Percentiles rank a stretch among this genome's conserved stretches.
phyloP scores from a whole-genome alignment of 257 asterid species.

The Solanum habrochaites region DNA sequence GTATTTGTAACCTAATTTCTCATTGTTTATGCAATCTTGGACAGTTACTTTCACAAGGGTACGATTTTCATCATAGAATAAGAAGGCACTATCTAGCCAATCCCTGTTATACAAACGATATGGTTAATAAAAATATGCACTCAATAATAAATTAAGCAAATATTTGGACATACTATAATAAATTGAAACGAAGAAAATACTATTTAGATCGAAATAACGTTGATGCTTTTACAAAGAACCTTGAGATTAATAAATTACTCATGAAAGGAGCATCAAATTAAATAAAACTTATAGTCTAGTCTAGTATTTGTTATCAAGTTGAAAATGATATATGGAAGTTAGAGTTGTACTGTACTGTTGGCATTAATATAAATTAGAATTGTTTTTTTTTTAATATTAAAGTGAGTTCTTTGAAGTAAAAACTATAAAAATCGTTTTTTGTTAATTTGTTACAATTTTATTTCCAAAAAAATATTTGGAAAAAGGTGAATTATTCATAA shows the following conservation, averaged over 20 bases:
- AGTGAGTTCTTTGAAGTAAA: background rate
- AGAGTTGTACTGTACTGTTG: background rate
- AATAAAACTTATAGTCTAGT: too few relatives aligned
- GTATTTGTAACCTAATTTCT: conserved; percentile 26
- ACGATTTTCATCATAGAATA: conserved; percentile 44
- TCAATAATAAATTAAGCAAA: background rate
- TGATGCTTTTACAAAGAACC: too few relatives aligned
- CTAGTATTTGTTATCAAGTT: too few relatives aligned
- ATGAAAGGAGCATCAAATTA: too few relatives aligned
- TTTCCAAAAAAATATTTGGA: background rate
- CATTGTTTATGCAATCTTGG: conserved; percentile 18
- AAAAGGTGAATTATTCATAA: background rate
- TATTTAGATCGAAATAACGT: too few relatives aligned
- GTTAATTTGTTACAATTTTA: too few relatives aligned
- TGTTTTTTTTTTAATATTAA: too few relatives aligned
- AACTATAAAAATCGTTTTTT: too few relatives aligned
- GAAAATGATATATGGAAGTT: background rate
- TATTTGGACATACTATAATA: background rate
- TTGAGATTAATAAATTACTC: too few relatives aligned
- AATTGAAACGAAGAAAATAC: too few relatives aligned
- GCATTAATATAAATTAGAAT: too few relatives aligned
- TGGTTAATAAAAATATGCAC: background rate
- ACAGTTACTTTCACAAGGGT: conserved; percentile 33
- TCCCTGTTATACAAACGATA: conserved; percentile 9
- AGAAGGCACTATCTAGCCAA: conserved; percentile 34